Base-by-base conservation (phyloP, 1,284 basidiomycete species). In the Puccinia brachypodii region DNA sequence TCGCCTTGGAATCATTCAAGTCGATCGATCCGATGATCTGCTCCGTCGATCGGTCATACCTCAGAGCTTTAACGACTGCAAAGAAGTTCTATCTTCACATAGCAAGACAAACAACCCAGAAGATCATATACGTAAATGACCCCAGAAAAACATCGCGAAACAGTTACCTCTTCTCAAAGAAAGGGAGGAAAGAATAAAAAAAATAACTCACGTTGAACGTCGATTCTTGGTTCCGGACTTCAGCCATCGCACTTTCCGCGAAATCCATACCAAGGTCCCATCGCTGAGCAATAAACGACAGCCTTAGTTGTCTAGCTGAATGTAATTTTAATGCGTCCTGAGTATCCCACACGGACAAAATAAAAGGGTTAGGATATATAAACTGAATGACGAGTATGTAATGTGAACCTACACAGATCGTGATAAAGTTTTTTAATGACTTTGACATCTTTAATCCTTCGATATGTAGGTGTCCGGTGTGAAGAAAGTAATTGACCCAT, bases 371-470 rank as follows among this genome's bases (percentile, higher is more conserved):
- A 38, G 38, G 22, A 58, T 38, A n/a, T 38, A 16, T 28, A 8
- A 6, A 22, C 2, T 38, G 60, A 68, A 66, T 71, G 47, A 83
- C 62, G 76, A 50, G 76, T 47, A 58, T 36, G 53, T 50, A 38
- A 44, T 8, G 13, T 80, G 69, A n/a, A 86, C 92, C 87, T 85
- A 95, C 95, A 85, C 97, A 94, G 84, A 99, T 97, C 8, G 96
- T 97, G 85, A 99, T 98, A 85, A 99, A 99, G 87, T 99, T 99
- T 88, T 99, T 99, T 82, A 99, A 88, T 9, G 95, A 97, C 88
- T 99, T 99, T 88, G 94, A 95, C 97, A 99, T 99, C 88, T 99
- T 99, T 83, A 98, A 89, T 25, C 97, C 97, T 87, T 98, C 96
- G 85, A 99, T 99, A 87, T 99, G 96, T 50, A 99, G 89, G 88